Conservation (phyloP, 352 stramenopile genomes). For the Globisporangium rhizosaccharum region DNA sequence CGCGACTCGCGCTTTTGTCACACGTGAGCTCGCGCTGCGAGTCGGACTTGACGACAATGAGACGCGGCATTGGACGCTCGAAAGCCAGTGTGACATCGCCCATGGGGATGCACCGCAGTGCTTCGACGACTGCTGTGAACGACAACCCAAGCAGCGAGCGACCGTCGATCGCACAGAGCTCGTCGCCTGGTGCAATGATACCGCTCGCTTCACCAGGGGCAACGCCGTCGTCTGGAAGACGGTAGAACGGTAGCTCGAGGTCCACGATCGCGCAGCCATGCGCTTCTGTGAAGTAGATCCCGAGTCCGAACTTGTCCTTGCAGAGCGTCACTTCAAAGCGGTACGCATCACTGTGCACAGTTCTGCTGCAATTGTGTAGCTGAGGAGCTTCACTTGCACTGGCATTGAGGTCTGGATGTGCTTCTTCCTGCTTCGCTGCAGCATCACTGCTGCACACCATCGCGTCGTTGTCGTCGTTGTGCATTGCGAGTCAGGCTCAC, state of each 20-base stretch:
- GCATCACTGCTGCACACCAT: too few species aligned
- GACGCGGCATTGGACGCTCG: slow-evolving; percentile 10
- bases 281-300: slow-evolving; percentile 59
- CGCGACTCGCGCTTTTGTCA: slow-evolving; percentile 3
- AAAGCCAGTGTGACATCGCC: slow-evolving; percentile 46
- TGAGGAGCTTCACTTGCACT: background rate
- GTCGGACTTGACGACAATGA: slow-evolving; percentile 1
- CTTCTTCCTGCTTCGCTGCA: too few species aligned
- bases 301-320: slow-evolving; percentile 60
- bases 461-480: too few species aligned
- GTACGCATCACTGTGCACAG: background rate
- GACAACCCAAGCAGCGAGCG: slow-evolving; percentile 20
- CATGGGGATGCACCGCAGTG: slow-evolving; percentile 40
- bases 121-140: slow-evolving; percentile 54
- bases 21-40: background rate
- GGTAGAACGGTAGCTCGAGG: slow-evolving; percentile 57
- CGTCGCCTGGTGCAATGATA: slow-evolving; percentile 38
- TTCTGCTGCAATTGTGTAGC: background rate
- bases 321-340: slow-evolving; percentile 42
- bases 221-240: slow-evolving; percentile 37
- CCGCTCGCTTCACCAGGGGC: slow-evolving; percentile 58
- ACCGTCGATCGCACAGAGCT: slow-evolving; percentile 44
- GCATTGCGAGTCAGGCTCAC: too few species aligned
- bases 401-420: background rate
- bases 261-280: slow-evolving; percentile 51